A percentile compares a stretch with the other conserved stretches of the same genome.
phyloP scores from a whole-genome alignment of 768 basidiomycete genomes.

The Mycena haematopus region DNA sequence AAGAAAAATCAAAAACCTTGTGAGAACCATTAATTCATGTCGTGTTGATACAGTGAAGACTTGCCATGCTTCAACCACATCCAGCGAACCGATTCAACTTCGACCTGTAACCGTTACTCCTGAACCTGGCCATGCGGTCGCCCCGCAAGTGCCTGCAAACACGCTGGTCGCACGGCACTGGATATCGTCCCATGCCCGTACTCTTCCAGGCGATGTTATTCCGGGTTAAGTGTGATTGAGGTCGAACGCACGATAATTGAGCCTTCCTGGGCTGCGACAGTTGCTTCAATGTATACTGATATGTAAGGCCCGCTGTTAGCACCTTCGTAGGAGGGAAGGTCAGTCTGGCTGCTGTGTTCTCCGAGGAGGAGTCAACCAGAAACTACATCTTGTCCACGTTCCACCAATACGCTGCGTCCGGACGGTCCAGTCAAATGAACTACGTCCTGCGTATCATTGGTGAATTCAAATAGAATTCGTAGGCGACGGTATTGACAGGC shows the following conservation, averaged over 20 bases:
- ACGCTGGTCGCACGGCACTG: slow-evolving; percentile 40
- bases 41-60: neutral
- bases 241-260: slow-evolving; percentile 49
- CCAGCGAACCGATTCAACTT: slow-evolving; percentile 11
- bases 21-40: neutral
- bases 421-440: slow-evolving; percentile 38
- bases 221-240: neutral
- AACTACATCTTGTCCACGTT: slow-evolving; percentile 24
- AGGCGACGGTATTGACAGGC: slow-evolving; percentile 58
- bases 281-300: slow-evolving; percentile 54
- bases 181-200: slow-evolving; percentile 53
- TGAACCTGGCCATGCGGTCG: slow-evolving; percentile 21
- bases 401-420: slow-evolving; percentile 17
- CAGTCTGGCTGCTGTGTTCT: slow-evolving; percentile 11
- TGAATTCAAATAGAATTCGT: slow-evolving; percentile 60
- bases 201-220: slow-evolving; percentile 35
- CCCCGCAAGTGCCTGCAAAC: slow-evolving; percentile 28
- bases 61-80: slow-evolving; percentile 1
- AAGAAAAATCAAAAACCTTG: slow-evolving; percentile 12
- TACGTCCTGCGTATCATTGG: slow-evolving; percentile 51
- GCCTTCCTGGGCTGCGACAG: slow-evolving; percentile 39
- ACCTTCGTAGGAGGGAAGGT: slow-evolving; percentile 38
- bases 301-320: slow-evolving; percentile 53
- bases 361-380: slow-evolving; percentile 22
- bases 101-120: slow-evolving; percentile 22